Percentiles rank a stretch among this genome's conserved stretches.
These are phyloP conservation scores for Ophiocordyceps camponoti-leonardi DNA, from an alignment of 2,329 filamentous ascomycete genomes.

Conservation along the genomic window DNA sequence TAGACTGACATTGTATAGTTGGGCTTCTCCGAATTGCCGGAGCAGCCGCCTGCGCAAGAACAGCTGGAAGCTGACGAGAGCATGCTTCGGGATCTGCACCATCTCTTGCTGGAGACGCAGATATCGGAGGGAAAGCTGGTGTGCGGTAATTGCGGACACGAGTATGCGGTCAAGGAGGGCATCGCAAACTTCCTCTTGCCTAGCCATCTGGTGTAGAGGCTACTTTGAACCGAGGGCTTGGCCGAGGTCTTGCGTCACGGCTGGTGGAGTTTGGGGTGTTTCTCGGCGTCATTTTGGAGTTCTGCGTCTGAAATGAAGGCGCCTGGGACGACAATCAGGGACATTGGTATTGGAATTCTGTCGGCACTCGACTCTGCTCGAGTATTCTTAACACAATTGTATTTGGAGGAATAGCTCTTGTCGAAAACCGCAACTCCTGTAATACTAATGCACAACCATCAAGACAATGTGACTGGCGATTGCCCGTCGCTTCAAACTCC, in stretches of 20 bases:
- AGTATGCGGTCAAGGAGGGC: conserved; percentile 88
- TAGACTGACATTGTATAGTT: conserved; percentile 32
- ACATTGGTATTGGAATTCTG: background rate
- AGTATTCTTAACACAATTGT: background rate
- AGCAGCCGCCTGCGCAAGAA: conserved; percentile 42
- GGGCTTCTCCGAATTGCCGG: conserved; percentile 58
- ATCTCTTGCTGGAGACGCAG: conserved; percentile 72
- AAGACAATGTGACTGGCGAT: background rate
- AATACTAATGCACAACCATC: conserved; percentile 4
- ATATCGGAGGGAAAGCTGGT: conserved; percentile 78
- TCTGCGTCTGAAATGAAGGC: no score
- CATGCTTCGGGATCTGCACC: conserved; percentile 61
- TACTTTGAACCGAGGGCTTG: background rate
- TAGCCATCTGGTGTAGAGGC: conserved; percentile 58
- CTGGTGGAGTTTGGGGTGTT: background rate
- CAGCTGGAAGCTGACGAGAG: conserved; percentile 49
- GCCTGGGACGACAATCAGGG: background rate
- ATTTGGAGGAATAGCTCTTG: background rate
- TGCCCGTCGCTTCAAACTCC: background rate
- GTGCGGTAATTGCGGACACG: conserved; percentile 81
- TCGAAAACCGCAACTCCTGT: conserved; percentile 5
- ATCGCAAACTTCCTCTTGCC: conserved; percentile 93
- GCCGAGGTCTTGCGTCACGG: background rate
- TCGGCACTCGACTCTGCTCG: background rate
- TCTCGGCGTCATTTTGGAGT: background rate